Evolutionary conservation across 345 rosid genomes (phyloP).

Genomic region (Eucalyptus urophylla): DNA sequence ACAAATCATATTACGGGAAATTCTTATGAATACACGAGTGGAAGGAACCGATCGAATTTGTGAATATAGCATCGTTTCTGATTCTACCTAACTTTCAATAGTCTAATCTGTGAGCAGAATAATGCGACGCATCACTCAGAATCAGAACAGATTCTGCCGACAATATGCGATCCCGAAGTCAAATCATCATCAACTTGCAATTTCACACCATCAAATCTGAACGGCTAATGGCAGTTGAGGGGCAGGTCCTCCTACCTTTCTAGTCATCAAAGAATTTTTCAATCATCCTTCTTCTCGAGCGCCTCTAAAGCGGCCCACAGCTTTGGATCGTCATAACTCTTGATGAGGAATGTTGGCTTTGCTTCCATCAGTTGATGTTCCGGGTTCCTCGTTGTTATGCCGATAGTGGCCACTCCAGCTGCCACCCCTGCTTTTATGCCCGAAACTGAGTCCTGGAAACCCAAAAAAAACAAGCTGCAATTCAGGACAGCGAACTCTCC

Average conservation of each 20-base stretch:
- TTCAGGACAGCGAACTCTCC: not conserved
- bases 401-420: constrained; percentile 86
- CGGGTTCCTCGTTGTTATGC: constrained; percentile 74
- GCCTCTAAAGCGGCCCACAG: constrained; percentile 75
- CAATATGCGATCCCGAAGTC: not conserved
- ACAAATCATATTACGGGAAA: not conserved
- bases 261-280: not conserved
- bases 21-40: not conserved
- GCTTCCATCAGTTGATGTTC: constrained; percentile 52
- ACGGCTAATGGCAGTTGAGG: not conserved
- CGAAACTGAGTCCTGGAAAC: constrained; percentile 63
- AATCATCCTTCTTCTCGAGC: constrained; percentile 36
- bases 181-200: not conserved
- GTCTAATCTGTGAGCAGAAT: not conserved
- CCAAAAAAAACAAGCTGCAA: not conserved
- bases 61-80: not conserved
- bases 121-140: not conserved
- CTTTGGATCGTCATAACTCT: constrained; percentile 72
- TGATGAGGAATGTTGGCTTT: constrained; percentile 62
- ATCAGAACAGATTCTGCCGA: not conserved
- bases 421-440: constrained; percentile 97
- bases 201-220: not conserved
- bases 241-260: not conserved
- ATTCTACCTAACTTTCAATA: not conserved
- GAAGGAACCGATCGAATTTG: not conserved